Conservation (phyloP, 345 rosid genomes). For the Moricandia arvensis region DNA sequence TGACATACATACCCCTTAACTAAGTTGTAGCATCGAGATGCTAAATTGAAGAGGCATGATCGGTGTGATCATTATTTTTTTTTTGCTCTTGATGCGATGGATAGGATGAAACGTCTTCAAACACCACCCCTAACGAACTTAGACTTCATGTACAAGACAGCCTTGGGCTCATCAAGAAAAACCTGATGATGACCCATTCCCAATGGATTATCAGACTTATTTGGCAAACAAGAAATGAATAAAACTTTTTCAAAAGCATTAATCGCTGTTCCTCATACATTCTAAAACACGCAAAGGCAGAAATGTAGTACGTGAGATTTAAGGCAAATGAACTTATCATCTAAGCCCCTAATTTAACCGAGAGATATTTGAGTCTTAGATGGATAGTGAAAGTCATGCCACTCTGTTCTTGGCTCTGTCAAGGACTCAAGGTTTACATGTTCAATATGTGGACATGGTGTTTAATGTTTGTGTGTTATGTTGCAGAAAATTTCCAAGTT, state of each 20-base stretch:
- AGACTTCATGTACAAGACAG: background rate
- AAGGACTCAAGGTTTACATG: constrained; percentile 52
- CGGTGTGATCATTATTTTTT: background rate
- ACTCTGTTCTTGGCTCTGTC: constrained; percentile 79
- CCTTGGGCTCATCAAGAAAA: background rate
- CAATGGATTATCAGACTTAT: background rate
- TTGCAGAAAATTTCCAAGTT: constrained; percentile 76
- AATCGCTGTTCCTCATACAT: too few species aligned
- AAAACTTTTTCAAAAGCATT: too few species aligned
- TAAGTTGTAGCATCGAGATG: too few species aligned
- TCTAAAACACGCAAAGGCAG: too few species aligned
- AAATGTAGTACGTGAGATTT: too few species aligned
- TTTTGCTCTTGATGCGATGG: background rate
- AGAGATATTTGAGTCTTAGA: too few species aligned
- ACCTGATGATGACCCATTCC: background rate
- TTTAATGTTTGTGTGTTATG: constrained; percentile 2
- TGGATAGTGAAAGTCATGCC: too few species aligned
- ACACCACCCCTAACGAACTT: background rate
- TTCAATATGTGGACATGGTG: background rate
- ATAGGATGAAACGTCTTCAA: background rate
- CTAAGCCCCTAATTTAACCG: too few species aligned
- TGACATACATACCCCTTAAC: background rate
- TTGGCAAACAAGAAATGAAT: background rate
- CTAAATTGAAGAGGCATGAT: background rate
- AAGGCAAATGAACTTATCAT: too few species aligned